Percentiles rank a stretch among this genome's conserved stretches.
phyloP scores from a whole-genome alignment of 2,329 filamentous ascomycete species.

The Clonostachys solani region DNA sequence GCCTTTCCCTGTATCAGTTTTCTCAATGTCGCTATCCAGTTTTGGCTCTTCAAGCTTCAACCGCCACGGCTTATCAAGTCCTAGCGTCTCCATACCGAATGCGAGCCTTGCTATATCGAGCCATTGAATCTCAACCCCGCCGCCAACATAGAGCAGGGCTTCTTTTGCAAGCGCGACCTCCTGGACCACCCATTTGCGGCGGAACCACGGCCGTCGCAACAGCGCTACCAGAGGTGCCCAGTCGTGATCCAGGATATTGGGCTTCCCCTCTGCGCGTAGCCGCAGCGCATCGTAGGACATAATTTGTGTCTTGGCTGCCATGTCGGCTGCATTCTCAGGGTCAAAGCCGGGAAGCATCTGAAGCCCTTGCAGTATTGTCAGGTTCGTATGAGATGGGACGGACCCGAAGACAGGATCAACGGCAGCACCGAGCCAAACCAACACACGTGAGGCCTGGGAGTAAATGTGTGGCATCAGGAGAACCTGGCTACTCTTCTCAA shows the following conservation, averaged over 20 bases:
- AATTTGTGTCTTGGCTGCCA: no score
- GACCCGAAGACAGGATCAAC: background rate
- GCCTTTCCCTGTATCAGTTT: background rate
- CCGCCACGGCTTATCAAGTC: background rate
- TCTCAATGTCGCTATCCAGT: background rate
- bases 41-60: background rate
- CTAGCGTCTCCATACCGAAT: no score
- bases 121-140: background rate
- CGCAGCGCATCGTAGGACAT: no score
- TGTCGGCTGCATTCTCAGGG: background rate
- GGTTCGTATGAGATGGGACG: background rate
- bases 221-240: background rate
- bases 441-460: constrained; percentile 3
- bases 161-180: background rate
- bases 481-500: constrained; percentile 3
- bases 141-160: background rate
- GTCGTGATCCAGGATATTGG: background rate
- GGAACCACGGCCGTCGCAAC: constrained; percentile 3
- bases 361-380: background rate
- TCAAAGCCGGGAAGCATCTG: background rate
- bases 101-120: background rate
- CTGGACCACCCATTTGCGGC: constrained; percentile 3
- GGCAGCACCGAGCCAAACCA: constrained; percentile 5
- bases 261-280: background rate
- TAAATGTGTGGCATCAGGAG: constrained; percentile 5